Conservation (phyloP, 495 filamentous ascomycete genomes). For the Penicillium odoratum region DNA sequence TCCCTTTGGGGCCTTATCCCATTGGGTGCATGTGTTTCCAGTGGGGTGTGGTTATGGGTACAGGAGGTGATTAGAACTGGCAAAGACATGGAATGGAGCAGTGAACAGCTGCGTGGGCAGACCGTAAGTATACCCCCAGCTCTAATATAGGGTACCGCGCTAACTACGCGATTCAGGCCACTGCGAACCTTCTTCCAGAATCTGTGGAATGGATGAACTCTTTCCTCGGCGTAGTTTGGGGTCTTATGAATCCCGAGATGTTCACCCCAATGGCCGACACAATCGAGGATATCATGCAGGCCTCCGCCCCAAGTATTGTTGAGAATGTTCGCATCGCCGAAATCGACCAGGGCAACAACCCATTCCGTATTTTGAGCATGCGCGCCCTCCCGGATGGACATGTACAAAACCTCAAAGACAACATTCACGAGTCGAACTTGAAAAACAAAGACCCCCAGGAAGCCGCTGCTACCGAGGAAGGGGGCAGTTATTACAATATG, state of each 20-base stretch:
- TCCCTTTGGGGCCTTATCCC: slow-evolving; percentile 74
- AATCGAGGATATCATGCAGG: slow-evolving; percentile 94
- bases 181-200: slow-evolving; percentile 85
- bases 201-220: slow-evolving; percentile 96
- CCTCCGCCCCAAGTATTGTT: slow-evolving; percentile 81
- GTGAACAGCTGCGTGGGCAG: slow-evolving; percentile 80
- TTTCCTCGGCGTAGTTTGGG: slow-evolving; percentile 78
- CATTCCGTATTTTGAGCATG: slow-evolving; percentile 84
- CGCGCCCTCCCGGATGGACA: slow-evolving; percentile 82
- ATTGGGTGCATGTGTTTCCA: slow-evolving; percentile 63
- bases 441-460: slow-evolving; percentile 85
- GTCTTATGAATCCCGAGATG: slow-evolving; percentile 91
- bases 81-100: slow-evolving; percentile 82
- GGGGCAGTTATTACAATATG: slow-evolving; percentile 91
- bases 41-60: slow-evolving; percentile 83
- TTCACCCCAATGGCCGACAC: slow-evolving; percentile 71
- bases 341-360: slow-evolving; percentile 90
- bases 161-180: slow-evolving; percentile 47
- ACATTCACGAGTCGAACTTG: slow-evolving; percentile 74
- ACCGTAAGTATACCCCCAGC: slow-evolving; percentile 51
- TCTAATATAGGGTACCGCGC: not conserved
- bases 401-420: slow-evolving; percentile 73
- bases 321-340: slow-evolving; percentile 96
- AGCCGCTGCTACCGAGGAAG: slow-evolving; percentile 84
- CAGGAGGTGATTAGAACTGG: slow-evolving; percentile 81